phyloP scores from a whole-genome alignment of 768 basidiomycete genomes.

The Boletus eberwhitei region DNA sequence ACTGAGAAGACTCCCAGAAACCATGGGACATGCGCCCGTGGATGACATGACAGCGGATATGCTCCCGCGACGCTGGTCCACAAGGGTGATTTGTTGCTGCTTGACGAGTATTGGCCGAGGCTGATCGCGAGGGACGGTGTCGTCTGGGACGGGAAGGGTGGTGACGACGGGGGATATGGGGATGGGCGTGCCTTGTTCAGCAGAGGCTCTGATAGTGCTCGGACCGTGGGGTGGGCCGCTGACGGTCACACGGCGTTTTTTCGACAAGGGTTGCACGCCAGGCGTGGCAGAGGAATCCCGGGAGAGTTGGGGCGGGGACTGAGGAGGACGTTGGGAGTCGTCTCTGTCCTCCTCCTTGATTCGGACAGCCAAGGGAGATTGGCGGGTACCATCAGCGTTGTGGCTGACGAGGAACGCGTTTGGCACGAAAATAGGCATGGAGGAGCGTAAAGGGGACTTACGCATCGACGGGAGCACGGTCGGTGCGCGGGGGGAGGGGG shows the following conservation, averaged over 20 bases:
- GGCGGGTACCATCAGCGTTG: constrained; percentile 33
- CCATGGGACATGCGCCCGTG: constrained; percentile 20
- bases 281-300: constrained; percentile 36
- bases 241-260: constrained; percentile 71
- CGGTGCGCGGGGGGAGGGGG: constrained; percentile 23
- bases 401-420: constrained; percentile 21
- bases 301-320: constrained; percentile 30
- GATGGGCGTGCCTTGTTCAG: constrained; percentile 46
- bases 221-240: constrained; percentile 42
- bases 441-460: constrained; percentile 32
- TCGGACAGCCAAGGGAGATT: constrained; percentile 44
- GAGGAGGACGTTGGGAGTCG: constrained; percentile 34
- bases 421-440: neutral
- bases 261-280: constrained; percentile 40
- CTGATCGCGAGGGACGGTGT: constrained; percentile 42
- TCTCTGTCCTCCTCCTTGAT: constrained; percentile 68
- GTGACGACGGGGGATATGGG: constrained; percentile 68
- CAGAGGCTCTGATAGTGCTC: constrained; percentile 34
- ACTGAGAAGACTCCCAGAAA: constrained; percentile 25
- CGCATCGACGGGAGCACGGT: constrained; percentile 34
- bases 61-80: constrained; percentile 68
- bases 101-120: constrained; percentile 56
- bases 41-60: constrained; percentile 39
- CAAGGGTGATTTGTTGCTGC: constrained; percentile 68
- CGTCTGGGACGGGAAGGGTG: constrained; percentile 57